Base-by-base conservation (phyloP, 2,329 filamentous ascomycete species). In the Ceratocystis destructans region DNA sequence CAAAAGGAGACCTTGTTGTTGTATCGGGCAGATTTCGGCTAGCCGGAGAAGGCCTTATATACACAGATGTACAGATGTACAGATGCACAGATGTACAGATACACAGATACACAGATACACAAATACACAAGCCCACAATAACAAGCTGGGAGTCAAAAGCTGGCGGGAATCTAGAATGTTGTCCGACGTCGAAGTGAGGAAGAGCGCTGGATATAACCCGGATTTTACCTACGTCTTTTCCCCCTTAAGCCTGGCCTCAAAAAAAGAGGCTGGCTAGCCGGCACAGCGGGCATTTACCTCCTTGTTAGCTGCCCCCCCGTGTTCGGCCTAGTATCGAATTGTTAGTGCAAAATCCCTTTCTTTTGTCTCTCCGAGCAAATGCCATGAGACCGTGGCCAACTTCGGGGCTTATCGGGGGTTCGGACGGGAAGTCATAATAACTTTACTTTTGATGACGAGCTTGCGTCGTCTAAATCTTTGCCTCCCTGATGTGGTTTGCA, bases 321-420 rank as follows among this genome's bases (percentile, higher is more conserved):
- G 53, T 57, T 22, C 28, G 53, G 53, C 28, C n/a, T 57, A 57
- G 53, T 22, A 12, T 28, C 28, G 2, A 28, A 7, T 28, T 33
- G 3, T 28, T 31, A 15, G 22, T 8, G 6, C 53, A 8, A 33
- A 33, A 7, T 33, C 28, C 53, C 46, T 10, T 50, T n/a, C 53
- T 6, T n/a, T 33, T 57, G 53, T 57, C 53, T 57, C 53, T 28
- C 53, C 53, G 53, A 57, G 53, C 53, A 57, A 57, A 57, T 17
- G 25, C 53, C 53, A 57, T 57, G 15, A 15, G 17, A 17, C 28
- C 17, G 41, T 44, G 61, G 28, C 22, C n/a, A 46, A n/a, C 61
- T 41, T 57, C 53, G 53, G 53, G 53, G 10, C 31, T 57, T n/a
- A 20, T 28, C 25, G 25, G 53, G 20, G 20, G 20, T 53, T 53